Conservation (phyloP, 2,329 filamentous ascomycete genomes). For the Ophiocordyceps robertsii region DNA sequence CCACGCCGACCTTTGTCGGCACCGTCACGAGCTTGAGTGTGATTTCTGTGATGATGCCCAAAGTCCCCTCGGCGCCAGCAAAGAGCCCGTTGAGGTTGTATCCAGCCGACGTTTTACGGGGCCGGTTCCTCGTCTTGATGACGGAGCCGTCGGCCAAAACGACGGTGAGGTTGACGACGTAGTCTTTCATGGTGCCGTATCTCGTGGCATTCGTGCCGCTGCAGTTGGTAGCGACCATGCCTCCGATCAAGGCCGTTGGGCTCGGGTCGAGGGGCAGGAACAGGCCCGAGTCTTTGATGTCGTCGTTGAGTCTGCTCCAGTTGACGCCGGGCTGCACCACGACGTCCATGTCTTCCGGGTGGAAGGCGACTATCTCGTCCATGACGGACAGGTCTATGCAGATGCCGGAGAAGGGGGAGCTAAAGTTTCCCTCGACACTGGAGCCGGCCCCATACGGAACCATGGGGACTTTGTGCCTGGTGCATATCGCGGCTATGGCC, state of each 20-base stretch:
- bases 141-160: constrained; percentile 53
- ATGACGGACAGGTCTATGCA: constrained; percentile 58
- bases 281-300: constrained; percentile 46
- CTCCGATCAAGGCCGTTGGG: constrained; percentile 42
- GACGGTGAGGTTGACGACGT: constrained; percentile 58
- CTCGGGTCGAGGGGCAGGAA: constrained; percentile 61
- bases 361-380: constrained; percentile 50
- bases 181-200: constrained; percentile 68
- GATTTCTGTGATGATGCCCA: constrained; percentile 58
- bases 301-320: constrained; percentile 54
- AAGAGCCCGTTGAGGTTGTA: constrained; percentile 61
- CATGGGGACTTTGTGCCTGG: constrained; percentile 52
- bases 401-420: constrained; percentile 52
- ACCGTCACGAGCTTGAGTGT: constrained; percentile 54
- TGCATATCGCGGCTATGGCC: constrained; percentile 47
- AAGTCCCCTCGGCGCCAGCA: constrained; percentile 56
- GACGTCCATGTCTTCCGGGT: constrained; percentile 58
- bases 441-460: constrained; percentile 65
- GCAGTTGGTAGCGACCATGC: constrained; percentile 56
- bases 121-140: constrained; percentile 54
- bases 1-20: constrained; percentile 50
- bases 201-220: constrained; percentile 46
- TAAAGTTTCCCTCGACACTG: constrained; percentile 59
- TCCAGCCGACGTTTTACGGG: constrained; percentile 56
- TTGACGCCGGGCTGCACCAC: constrained; percentile 56